A percentile compares a stretch with the other conserved stretches of the same genome.
Evolutionary conservation across 768 basidiomycete species (phyloP).

Genomic region (Mycena capillaripes): DNA sequence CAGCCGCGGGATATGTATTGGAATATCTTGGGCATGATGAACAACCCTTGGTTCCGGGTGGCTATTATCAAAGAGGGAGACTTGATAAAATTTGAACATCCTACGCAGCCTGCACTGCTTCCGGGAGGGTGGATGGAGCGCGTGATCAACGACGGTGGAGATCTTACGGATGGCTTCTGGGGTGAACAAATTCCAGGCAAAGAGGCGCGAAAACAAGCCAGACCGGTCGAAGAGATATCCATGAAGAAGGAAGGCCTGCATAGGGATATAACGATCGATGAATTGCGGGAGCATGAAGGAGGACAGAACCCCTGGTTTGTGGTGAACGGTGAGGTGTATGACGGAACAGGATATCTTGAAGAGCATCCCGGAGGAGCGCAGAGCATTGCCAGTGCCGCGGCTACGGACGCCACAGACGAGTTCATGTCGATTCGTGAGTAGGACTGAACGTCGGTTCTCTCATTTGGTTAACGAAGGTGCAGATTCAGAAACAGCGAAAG

Average conservation of each 20-base stretch:
- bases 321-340: slow-evolving; percentile 67
- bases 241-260: slow-evolving; percentile 63
- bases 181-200: not conserved
- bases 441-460: not conserved
- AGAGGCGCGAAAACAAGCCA: slow-evolving; percentile 4
- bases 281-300: slow-evolving; percentile 55
- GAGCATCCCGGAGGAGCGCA: slow-evolving; percentile 73
- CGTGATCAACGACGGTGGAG: slow-evolving; percentile 59
- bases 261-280: slow-evolving; percentile 59
- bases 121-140: slow-evolving; percentile 76
- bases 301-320: slow-evolving; percentile 63
- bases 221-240: slow-evolving; percentile 41
- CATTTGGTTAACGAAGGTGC: not conserved
- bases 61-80: slow-evolving; percentile 55
- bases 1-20: slow-evolving; percentile 72
- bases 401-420: slow-evolving; percentile 74
- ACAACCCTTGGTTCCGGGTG: slow-evolving; percentile 74
- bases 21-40: slow-evolving; percentile 76
- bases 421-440: slow-evolving; percentile 74
- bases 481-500: slow-evolving; percentile 1
- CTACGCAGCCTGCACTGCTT: slow-evolving; percentile 51
- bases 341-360: slow-evolving; percentile 62
- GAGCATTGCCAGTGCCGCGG: slow-evolving; percentile 68
- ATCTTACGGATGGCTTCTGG: slow-evolving; percentile 56
- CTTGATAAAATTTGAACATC: slow-evolving; percentile 68